These are phyloP conservation scores for Wickerhamomyces bisporus DNA, from an alignment of 805 yeast species.

Conservation along the genomic window DNA sequence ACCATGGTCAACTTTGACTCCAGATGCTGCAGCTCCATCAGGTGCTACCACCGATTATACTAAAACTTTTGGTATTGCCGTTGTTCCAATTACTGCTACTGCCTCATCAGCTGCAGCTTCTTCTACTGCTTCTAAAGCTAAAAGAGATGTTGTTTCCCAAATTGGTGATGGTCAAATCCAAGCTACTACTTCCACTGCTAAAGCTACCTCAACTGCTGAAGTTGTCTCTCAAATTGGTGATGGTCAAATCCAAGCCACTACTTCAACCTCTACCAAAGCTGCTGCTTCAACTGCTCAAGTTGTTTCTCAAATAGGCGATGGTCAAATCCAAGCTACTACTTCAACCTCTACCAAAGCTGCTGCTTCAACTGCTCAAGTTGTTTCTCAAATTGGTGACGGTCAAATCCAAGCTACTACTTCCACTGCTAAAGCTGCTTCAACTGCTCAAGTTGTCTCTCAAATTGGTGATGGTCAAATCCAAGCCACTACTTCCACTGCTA, in stretches of 20 bases:
- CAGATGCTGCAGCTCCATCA: slow-evolving; percentile 43
- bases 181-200: slow-evolving; percentile 36
- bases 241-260: slow-evolving; percentile 52
- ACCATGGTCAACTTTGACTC: slow-evolving; percentile 72
- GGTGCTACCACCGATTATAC: slow-evolving; percentile 56
- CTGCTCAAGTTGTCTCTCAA: slow-evolving; percentile 40
- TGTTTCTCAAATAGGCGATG: slow-evolving; percentile 25
- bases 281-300: slow-evolving; percentile 23
- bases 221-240: slow-evolving; percentile 35
- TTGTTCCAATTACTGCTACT: slow-evolving; percentile 38
- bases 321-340: slow-evolving; percentile 28
- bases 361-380: slow-evolving; percentile 8
- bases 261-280: slow-evolving; percentile 24
- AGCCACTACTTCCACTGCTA: slow-evolving; percentile 31
- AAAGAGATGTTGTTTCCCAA: slow-evolving; percentile 44
- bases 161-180: slow-evolving; percentile 62
- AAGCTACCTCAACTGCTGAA: slow-evolving; percentile 42
- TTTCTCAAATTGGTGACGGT: slow-evolving; percentile 19
- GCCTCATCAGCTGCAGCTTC: slow-evolving; percentile 17
- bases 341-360: slow-evolving; percentile 8
- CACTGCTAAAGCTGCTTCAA: slow-evolving; percentile 31
- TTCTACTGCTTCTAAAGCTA: slow-evolving; percentile 29
- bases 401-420: slow-evolving; percentile 21
- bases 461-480: slow-evolving; percentile 50
- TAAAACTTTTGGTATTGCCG: slow-evolving; percentile 63